A percentile compares a stretch with the other conserved stretches of the same genome.
Evolutionary conservation across 2,329 filamentous ascomycete species (phyloP).

Genomic region (Alternaria panax): DNA sequence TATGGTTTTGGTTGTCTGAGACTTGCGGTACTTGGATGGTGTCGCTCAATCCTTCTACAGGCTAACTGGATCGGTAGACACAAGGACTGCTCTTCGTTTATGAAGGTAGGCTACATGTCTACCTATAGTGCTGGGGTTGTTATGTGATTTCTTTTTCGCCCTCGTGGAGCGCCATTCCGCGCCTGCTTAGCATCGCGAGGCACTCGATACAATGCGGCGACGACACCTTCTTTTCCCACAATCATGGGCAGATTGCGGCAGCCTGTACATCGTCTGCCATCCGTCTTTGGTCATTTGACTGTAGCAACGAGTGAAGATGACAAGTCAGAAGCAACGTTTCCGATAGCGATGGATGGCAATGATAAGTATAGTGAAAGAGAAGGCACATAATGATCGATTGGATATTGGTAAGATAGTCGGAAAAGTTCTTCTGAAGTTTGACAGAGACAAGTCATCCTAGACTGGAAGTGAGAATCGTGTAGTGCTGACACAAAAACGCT

Average conservation of each 20-base stretch:
- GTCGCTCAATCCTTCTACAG: neutral
- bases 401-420: neutral
- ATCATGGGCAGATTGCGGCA: slow-evolving; percentile 16
- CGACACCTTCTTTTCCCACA: slow-evolving; percentile 28
- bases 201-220: slow-evolving; percentile 29
- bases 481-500: neutral
- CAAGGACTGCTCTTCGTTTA: neutral
- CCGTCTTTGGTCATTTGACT: neutral
- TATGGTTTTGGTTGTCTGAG: neutral
- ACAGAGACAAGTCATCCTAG: neutral
- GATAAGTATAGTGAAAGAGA: slow-evolving; percentile 25
- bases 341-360: slow-evolving; percentile 20
- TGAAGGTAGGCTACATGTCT: neutral
- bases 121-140: neutral
- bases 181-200: neutral
- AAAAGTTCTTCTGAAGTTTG: neutral
- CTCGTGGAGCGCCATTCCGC: slow-evolving; percentile 2
- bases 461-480: neutral
- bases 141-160: neutral
- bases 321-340: slow-evolving; percentile 30
- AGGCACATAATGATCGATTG: slow-evolving; percentile 21
- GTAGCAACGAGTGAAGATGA: slow-evolving; percentile 5
- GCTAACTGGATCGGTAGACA: neutral
- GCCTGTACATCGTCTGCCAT: slow-evolving; percentile 12
- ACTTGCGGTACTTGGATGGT: neutral